These are phyloP conservation scores for Haplographium delicatum DNA, from an alignment of 495 filamentous ascomycete genomes.

Conservation along the genomic window DNA sequence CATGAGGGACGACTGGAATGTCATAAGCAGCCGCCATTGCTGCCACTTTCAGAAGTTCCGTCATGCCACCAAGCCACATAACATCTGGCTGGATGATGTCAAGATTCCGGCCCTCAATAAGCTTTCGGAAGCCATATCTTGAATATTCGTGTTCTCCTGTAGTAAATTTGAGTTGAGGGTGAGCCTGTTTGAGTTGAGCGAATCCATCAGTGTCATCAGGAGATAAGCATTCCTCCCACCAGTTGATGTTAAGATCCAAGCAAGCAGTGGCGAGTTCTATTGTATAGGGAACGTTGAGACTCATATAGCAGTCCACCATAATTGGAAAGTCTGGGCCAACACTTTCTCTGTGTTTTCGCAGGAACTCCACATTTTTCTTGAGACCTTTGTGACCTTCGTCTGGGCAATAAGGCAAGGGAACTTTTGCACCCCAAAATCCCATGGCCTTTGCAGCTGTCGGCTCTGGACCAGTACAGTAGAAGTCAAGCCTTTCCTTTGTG, in stretches of 20 bases:
- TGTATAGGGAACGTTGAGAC: constrained; percentile 83
- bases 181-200: constrained; percentile 78
- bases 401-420: constrained; percentile 81
- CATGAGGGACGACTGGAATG: constrained; percentile 90
- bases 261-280: constrained; percentile 83
- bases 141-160: constrained; percentile 95
- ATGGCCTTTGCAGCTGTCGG: constrained; percentile 69
- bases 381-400: constrained; percentile 78
- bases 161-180: constrained; percentile 88
- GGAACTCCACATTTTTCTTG: constrained; percentile 82
- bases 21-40: constrained; percentile 89
- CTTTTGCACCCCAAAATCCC: constrained; percentile 86
- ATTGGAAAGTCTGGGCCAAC: constrained; percentile 88
- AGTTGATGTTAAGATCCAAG: constrained; percentile 79
- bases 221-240: constrained; percentile 91
- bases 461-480: constrained; percentile 92
- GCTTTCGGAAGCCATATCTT: constrained; percentile 86
- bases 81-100: constrained; percentile 94
- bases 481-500: constrained; percentile 72
- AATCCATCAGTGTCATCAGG: constrained; percentile 91
- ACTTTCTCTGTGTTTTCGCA: constrained; percentile 73
- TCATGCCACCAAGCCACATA: constrained; percentile 94
- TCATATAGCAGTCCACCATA: constrained; percentile 97
- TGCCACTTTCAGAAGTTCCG: constrained; percentile 82
- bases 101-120: constrained; percentile 84